These are phyloP conservation scores for Leucocoprinus leucothites DNA, from an alignment of 768 basidiomycete genomes.

Conservation along the genomic window DNA sequence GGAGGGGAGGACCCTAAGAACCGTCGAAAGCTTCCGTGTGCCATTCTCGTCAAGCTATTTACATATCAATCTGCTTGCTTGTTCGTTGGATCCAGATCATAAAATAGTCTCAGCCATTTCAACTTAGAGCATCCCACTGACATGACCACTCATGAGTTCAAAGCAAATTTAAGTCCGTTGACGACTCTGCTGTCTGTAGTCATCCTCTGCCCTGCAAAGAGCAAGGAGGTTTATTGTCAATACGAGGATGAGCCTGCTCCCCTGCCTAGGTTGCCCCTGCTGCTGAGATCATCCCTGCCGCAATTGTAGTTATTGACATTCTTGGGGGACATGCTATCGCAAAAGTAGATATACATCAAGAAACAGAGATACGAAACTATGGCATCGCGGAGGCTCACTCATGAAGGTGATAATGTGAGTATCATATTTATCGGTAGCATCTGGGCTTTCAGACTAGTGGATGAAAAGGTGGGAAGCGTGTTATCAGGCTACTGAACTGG, in stretches of 20 bases:
- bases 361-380: no score
- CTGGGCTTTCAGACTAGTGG: no score
- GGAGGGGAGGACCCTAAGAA: slow-evolving; percentile 88
- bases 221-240: slow-evolving; percentile 98
- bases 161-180: slow-evolving; percentile 92
- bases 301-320: slow-evolving; percentile 37
- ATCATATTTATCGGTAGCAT: no score
- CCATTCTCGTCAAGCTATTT: slow-evolving; percentile 92
- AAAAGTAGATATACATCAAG: no score
- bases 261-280: slow-evolving; percentile 17
- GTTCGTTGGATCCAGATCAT: slow-evolving; percentile 99
- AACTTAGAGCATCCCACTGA: slow-evolving; percentile 91
- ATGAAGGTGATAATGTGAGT: no score
- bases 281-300: slow-evolving; percentile 14
- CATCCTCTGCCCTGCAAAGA: slow-evolving; percentile 93
- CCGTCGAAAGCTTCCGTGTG: slow-evolving; percentile 92
- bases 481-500: no score
- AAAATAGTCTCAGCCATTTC: slow-evolving; percentile 82
- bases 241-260: slow-evolving; percentile 81
- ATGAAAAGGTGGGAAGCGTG: no score
- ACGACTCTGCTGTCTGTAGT: slow-evolving; percentile 78
- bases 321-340: no score
- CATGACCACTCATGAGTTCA: slow-evolving; percentile 87
- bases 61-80: slow-evolving; percentile 97
- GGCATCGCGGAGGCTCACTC: no score